Evolutionary conservation across 768 basidiomycete genomes (phyloP).

Genomic region (Ephemerocybe angulata): DNA sequence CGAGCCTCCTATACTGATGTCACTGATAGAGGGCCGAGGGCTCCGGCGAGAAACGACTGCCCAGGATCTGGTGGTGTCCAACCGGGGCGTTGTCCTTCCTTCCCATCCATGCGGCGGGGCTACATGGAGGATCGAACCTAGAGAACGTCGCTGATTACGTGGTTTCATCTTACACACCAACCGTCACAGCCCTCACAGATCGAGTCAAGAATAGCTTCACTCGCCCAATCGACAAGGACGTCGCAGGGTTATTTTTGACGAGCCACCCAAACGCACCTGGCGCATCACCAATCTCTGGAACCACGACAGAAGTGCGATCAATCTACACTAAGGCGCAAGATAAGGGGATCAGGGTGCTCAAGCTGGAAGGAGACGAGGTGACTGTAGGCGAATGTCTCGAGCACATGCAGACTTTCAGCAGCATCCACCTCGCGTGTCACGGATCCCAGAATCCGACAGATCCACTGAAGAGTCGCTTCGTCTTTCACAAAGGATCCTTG

Average conservation of each 20-base stretch:
- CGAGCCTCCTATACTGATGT: no score
- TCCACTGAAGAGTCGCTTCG: constrained; percentile 10
- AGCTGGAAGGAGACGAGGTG: constrained; percentile 12
- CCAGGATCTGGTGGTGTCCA: not conserved
- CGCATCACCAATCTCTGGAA: constrained; percentile 6
- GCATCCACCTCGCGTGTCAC: constrained; percentile 34
- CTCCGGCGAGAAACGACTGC: no score
- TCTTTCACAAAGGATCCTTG: not conserved
- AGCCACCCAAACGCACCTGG: not conserved
- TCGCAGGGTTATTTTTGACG: not conserved
- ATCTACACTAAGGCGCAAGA: not conserved
- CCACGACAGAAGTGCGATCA: constrained; percentile 3
- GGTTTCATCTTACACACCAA: constrained; percentile 8
- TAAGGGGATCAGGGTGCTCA: constrained; percentile 10
- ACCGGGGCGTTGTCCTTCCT: constrained; percentile 5
- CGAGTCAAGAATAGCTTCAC: not conserved
- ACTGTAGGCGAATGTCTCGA: constrained; percentile 10
- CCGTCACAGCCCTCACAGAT: not conserved
- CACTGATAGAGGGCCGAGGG: no score
- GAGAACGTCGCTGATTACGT: not conserved
- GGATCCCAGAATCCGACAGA: constrained; percentile 22
- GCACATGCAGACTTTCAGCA: constrained; percentile 12
- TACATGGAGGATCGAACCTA: not conserved
- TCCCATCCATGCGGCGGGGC: constrained; percentile 4
- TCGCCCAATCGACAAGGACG: not conserved